A percentile compares a stretch with the other conserved stretches of the same genome.
phyloP scores from a whole-genome alignment of 305 asterid genomes.

The Rubia peregrina region DNA sequence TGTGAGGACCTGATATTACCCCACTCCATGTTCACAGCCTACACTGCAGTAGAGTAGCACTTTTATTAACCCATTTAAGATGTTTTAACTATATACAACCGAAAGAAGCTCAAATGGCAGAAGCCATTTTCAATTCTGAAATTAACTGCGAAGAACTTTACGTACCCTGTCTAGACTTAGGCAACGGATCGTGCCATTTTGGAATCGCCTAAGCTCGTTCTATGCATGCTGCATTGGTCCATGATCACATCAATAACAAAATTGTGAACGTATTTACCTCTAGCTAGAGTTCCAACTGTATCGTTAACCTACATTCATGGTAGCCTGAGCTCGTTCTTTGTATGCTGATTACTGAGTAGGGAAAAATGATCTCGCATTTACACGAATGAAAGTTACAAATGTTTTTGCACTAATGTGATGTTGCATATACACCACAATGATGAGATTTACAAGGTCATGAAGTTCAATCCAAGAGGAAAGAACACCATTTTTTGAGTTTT shows the following conservation, averaged over 20 bases:
- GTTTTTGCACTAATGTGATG: no score
- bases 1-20: constrained; percentile 79
- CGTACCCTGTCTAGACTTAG: constrained; percentile 83
- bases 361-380: no score
- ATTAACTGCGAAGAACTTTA: constrained; percentile 3
- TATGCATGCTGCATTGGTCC: constrained; percentile 80
- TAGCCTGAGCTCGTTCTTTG: not conserved
- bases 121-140: not conserved
- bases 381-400: no score
- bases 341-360: no score
- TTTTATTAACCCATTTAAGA: not conserved
- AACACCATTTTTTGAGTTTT: no score
- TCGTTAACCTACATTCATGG: constrained; percentile 58
- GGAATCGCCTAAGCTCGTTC: constrained; percentile 91
- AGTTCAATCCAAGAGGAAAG: no score
- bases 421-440: no score
- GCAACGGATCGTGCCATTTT: constrained; percentile 84
- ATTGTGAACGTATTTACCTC: constrained; percentile 56
- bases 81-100: not conserved
- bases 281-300: constrained; percentile 86
- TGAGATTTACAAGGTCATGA: no score
- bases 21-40: constrained; percentile 98
- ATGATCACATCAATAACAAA: constrained; percentile 67
- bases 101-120: not conserved
- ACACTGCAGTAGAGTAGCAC: constrained; percentile 7